phyloP scores from a whole-genome alignment of 2,329 filamentous ascomycete species.

The Immersiporthe knoxdaviesiana region DNA sequence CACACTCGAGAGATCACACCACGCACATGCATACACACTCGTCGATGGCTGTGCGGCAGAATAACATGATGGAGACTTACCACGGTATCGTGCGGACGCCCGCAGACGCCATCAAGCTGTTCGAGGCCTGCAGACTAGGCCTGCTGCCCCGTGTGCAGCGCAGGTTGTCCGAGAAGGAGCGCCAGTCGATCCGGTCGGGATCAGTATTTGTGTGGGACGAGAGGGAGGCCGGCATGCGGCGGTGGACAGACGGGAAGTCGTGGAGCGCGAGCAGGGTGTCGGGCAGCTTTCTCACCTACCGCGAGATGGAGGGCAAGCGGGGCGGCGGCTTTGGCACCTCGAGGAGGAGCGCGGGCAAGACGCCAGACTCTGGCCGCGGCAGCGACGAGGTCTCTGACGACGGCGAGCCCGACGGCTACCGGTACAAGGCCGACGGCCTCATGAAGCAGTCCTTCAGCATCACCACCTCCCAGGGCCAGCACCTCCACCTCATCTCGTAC shows the following conservation, averaged over 20 bases:
- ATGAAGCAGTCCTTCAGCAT: constrained; percentile 99
- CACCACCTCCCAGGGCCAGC: constrained; percentile 84
- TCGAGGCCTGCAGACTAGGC: constrained; percentile 91
- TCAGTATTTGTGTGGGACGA: constrained; percentile 99
- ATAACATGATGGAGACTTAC: constrained; percentile 85
- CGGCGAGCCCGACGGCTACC: constrained; percentile 85
- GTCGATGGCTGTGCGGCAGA: constrained; percentile 28
- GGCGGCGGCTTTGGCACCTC: constrained; percentile 72
- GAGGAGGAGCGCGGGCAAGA: constrained; percentile 68
- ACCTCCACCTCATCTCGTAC: constrained; percentile 97
- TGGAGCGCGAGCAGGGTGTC: constrained; percentile 98
- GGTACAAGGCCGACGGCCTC: constrained; percentile 93
- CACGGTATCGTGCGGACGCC: constrained; percentile 94
- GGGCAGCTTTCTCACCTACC: constrained; percentile 94
- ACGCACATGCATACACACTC: background rate
- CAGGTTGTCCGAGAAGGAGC: constrained; percentile 92
- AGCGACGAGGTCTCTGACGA: constrained; percentile 87
- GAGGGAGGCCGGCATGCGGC: constrained; percentile 93
- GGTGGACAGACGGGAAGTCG: constrained; percentile 98
- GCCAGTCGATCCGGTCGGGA: constrained; percentile 92
- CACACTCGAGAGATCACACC: background rate
- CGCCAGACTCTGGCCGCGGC: constrained; percentile 77
- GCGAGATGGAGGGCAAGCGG: constrained; percentile 98
- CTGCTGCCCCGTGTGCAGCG: constrained; percentile 90
- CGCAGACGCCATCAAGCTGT: constrained; percentile 95